Evolutionary conservation across 495 filamentous ascomycete genomes (phyloP), one percentile per base, ranked within the genome.

Genomic region (Penicillium cataractarum): DNA sequence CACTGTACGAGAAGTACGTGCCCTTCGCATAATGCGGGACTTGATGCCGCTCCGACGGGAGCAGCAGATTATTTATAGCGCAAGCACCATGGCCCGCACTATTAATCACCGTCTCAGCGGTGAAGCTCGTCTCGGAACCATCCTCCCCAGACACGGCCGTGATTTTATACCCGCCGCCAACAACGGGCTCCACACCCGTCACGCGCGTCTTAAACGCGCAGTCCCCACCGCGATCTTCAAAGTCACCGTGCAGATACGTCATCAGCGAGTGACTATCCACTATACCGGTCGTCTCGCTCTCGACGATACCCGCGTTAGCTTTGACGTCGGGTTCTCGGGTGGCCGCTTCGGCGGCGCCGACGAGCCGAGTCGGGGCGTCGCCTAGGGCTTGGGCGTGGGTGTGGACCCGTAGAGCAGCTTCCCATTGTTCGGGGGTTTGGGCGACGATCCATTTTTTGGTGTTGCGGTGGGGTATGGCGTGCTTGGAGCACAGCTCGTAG

Each of bases 401-500:
- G 69, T 93, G 87, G 17, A 95, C 76, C 15, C 80, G 81, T 46
- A 90, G 70, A 2, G 93, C 84, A 1, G 83, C 85, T 27, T 81
- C 84, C 75, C 83, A 85, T 72, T 97, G 90, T 39, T 79, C 75
- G 9, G 79, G 76, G 51, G 85, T 87, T 76, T 99, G 96, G 2
- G 95, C 94, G 0, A 99, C 88, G 65, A 99, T 89, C 92, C 96
- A 97, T 82, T 99, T 99, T 48, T 92, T 92, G 21, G 84, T 88
- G 70, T 89, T 89, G 60, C 79, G 79, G 78, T 93, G 83, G 0
- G 89, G 88, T 55, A 98, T 89, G 40, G 70, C 64, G 69, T 90
- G 76, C 21, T 77, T 73, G 1, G 77, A 69, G 81, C 94, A 97
- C 53, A 93, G 85, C 10, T 81, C 80, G 77, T 99, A 99, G 65